A percentile compares a stretch with the other conserved stretches of the same genome.
These are phyloP conservation scores for Spergularia azorica DNA, from an alignment of 179 eudicot genomes.

Conservation along the genomic window DNA sequence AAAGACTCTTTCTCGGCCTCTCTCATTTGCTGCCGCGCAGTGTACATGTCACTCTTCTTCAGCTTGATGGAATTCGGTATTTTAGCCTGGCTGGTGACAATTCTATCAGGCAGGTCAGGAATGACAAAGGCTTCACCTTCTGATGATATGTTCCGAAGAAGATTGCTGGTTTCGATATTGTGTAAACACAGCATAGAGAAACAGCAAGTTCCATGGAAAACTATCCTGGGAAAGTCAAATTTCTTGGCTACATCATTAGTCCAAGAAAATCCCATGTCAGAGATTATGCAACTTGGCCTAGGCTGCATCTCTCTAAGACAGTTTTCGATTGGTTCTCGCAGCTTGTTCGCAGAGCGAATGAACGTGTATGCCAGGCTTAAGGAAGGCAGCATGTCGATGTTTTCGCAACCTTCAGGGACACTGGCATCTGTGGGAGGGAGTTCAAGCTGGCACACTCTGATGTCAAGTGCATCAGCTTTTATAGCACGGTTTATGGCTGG, in stretches of 20 bases:
- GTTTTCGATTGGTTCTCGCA: slow-evolving; percentile 35
- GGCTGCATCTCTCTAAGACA: slow-evolving; percentile 30
- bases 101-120: slow-evolving; percentile 40
- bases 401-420: slow-evolving; percentile 38
- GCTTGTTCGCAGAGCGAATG: slow-evolving; percentile 23
- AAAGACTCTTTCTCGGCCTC: slow-evolving; percentile 29
- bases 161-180: slow-evolving; percentile 24
- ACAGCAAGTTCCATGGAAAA: slow-evolving; percentile 36
- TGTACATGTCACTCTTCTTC: neutral
- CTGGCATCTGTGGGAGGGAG: slow-evolving; percentile 35
- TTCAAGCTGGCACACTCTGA: slow-evolving; percentile 27
- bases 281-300: slow-evolving; percentile 41
- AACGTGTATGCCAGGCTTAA: slow-evolving; percentile 21
- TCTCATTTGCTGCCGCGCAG: slow-evolving; percentile 7
- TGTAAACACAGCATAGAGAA: slow-evolving; percentile 36
- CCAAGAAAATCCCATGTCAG: slow-evolving; percentile 44
- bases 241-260: slow-evolving; percentile 39
- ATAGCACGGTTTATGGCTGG: slow-evolving; percentile 27
- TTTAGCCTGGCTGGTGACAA: slow-evolving; percentile 30
- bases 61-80: slow-evolving; percentile 27
- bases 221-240: slow-evolving; percentile 36
- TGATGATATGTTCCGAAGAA: slow-evolving; percentile 13
- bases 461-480: neutral
- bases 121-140: slow-evolving; percentile 28
- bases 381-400: slow-evolving; percentile 46